Evolutionary conservation across 2,329 filamentous ascomycete species (phyloP).

Genomic region (Pyrenophora seminiperda): DNA sequence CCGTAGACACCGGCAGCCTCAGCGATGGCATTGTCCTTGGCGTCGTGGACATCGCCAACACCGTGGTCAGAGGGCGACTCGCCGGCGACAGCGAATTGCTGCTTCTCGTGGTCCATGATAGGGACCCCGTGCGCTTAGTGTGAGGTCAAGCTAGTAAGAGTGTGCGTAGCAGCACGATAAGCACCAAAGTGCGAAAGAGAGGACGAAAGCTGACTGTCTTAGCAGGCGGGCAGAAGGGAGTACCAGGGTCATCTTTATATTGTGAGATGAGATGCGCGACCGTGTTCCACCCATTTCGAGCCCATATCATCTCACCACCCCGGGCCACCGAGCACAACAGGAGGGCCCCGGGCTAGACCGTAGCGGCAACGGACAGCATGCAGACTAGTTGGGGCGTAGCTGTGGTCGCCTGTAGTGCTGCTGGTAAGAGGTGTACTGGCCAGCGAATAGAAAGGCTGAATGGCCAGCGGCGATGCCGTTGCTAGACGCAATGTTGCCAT

Average conservation of each 20-base stretch:
- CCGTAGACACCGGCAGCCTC: conserved; percentile 61
- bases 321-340: not conserved
- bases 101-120: conserved; percentile 40
- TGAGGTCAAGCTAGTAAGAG: not conserved
- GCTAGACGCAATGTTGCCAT: conserved; percentile 20
- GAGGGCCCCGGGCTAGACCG: conserved; percentile 11
- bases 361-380: conserved; percentile 17
- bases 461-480: conserved; percentile 19
- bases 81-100: conserved; percentile 27
- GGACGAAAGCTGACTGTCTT: conserved; percentile 24
- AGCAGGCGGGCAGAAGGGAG: conserved; percentile 17
- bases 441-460: conserved; percentile 21
- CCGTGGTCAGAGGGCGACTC: conserved; percentile 25
- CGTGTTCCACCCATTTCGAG: conserved; percentile 21
- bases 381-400: conserved; percentile 23
- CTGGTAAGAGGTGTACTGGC: conserved; percentile 26
- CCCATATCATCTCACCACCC: conserved; percentile 1
- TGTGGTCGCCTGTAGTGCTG: conserved; percentile 18
- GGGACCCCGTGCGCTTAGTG: not conserved
- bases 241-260: conserved; percentile 37
- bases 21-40: conserved; percentile 37
- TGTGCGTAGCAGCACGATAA: conserved; percentile 13
- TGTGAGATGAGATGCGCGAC: conserved; percentile 10
- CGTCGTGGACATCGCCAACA: conserved; percentile 31
- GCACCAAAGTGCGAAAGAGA: conserved; percentile 22